Evolutionary conservation across 495 filamentous ascomycete genomes (phyloP), one percentile per base, ranked within the genome.

Genomic region (Penicillium waksmanii): DNA sequence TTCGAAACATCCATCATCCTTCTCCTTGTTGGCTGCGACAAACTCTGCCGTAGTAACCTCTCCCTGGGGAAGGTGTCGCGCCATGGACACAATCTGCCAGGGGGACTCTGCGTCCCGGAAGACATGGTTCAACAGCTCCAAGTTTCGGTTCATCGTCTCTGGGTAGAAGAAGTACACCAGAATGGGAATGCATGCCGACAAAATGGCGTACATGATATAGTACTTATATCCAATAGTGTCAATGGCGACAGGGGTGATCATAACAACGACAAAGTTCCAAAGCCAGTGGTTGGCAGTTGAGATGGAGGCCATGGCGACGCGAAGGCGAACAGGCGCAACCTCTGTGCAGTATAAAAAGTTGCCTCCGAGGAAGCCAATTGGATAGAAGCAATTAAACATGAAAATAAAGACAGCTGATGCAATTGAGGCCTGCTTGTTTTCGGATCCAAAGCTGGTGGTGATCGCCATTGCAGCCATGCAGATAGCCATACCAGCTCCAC

Each of bases 81-180:
- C 64, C 57, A 63, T 66, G 49, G 64, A 55, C 12, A 66, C 64
- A 51, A 66, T 66, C n/a, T 66, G 42, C 64, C 64, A 66, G 3
- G 56, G 13, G 21, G 60, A 47, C 1, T 56, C 50, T 5, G 61
- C 60, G 53, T 66, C 64, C 0, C 54, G 60, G 49, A 67, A 67
- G 34, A 67, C 61, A 42, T 64, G 61, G 48, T 64, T 61, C 4
- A 67, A 46, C 19, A 55, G 51, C 43, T 70, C 68, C 48, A 70
- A 42, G 13, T 65, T 68, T 27, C 66, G 65, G 27, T 65, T 65
- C 65, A 68, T 68, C 0, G 68, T 70, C 70, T 89, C 87, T 0
- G 86, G 86, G 66, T 84, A 88, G 77, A 88, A 84, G 74, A 86
- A 82, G 66, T 83, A 87, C 42, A 87, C 79, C 10, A 74, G 67